A percentile compares a stretch with the other conserved stretches of the same genome.
phyloP scores from a whole-genome alignment of 495 filamentous ascomycete species.

The Lasiosphaeria ovina region DNA sequence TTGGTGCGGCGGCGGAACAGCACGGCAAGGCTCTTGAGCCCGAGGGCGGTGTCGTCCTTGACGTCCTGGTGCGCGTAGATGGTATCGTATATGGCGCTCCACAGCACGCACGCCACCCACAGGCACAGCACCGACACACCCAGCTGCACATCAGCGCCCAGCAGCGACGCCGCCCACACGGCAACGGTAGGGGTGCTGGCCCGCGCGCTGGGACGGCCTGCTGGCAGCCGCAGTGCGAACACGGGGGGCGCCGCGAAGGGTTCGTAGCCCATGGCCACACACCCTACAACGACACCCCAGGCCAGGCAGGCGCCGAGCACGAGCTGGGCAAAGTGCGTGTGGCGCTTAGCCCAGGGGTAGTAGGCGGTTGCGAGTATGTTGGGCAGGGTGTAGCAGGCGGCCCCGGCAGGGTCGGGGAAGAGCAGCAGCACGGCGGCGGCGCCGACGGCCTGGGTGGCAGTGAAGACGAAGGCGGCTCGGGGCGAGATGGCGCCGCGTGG shows the following conservation, averaged over 20 bases:
- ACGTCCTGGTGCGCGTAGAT: slow-evolving; percentile 46
- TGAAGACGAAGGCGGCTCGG: slow-evolving; percentile 35
- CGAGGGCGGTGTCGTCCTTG: slow-evolving; percentile 35
- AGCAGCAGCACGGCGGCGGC: slow-evolving; percentile 23
- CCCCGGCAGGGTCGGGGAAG: neutral
- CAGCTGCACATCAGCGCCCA: slow-evolving; percentile 6
- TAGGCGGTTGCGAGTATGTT: slow-evolving; percentile 33
- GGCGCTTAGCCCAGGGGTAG: slow-evolving; percentile 44
- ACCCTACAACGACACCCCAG: slow-evolving; percentile 34
- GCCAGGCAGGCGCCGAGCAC: slow-evolving; percentile 40
- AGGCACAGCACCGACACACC: slow-evolving; percentile 22
- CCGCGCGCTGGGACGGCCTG: no score
- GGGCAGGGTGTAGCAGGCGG: slow-evolving; percentile 22
- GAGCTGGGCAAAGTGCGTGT: slow-evolving; percentile 40
- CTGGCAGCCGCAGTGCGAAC: neutral
- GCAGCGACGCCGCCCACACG: neutral
- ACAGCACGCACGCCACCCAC: slow-evolving; percentile 29
- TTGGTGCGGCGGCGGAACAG: slow-evolving; percentile 34
- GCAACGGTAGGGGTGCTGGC: neutral
- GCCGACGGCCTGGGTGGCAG: slow-evolving; percentile 25
- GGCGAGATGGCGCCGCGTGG: slow-evolving; percentile 38
- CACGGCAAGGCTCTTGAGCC: slow-evolving; percentile 40
- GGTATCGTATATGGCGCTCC: slow-evolving; percentile 42
- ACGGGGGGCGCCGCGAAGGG: neutral
- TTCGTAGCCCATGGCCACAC: slow-evolving; percentile 4